phyloP scores from a whole-genome alignment of 371 early-diverging fungal genomes.

The Umbelopsis sp. region DNA sequence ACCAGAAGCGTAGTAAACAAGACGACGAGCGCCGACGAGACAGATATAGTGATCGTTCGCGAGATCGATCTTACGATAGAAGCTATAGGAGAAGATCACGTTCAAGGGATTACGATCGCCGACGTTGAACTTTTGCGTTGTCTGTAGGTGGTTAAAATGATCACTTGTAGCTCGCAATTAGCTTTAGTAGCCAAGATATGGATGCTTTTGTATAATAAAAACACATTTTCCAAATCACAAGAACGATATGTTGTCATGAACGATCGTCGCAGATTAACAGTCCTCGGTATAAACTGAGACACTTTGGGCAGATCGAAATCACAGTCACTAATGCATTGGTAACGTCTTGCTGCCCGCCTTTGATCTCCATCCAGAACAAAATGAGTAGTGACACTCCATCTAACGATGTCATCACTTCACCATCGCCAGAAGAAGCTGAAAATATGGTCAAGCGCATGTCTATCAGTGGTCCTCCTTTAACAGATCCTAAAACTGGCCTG shows the following conservation, averaged over 20 bases:
- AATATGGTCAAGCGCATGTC: slow-evolving; percentile 46
- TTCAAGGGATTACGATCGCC: slow-evolving; percentile 9
- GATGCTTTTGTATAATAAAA: too few relatives aligned
- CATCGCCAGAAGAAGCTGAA: slow-evolving; percentile 47
- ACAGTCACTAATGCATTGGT: neutral
- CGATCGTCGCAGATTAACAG: too few relatives aligned
- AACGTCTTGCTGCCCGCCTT: neutral
- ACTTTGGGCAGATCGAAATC: too few relatives aligned
- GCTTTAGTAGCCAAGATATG: too few relatives aligned
- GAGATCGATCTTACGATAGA: slow-evolving; percentile 21
- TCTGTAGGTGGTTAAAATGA: neutral
- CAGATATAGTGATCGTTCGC: neutral
- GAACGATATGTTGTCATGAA: too few relatives aligned
- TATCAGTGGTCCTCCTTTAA: slow-evolving; percentile 29
- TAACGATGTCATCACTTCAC: slow-evolving; percentile 26
- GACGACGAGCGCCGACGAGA: slow-evolving; percentile 25
- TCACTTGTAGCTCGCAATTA: neutral
- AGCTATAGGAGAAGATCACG: slow-evolving; percentile 18
- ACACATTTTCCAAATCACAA: too few relatives aligned
- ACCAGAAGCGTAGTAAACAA: slow-evolving; percentile 30
- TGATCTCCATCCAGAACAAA: neutral
- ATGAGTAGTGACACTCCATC: slow-evolving; percentile 6
- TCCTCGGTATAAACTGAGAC: too few relatives aligned
- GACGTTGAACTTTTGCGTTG: neutral
- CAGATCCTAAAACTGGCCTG: slow-evolving; percentile 24